Evolutionary conservation across 192 early-diverging fungal species (phyloP).

Genomic region (Backusella sp.): DNA sequence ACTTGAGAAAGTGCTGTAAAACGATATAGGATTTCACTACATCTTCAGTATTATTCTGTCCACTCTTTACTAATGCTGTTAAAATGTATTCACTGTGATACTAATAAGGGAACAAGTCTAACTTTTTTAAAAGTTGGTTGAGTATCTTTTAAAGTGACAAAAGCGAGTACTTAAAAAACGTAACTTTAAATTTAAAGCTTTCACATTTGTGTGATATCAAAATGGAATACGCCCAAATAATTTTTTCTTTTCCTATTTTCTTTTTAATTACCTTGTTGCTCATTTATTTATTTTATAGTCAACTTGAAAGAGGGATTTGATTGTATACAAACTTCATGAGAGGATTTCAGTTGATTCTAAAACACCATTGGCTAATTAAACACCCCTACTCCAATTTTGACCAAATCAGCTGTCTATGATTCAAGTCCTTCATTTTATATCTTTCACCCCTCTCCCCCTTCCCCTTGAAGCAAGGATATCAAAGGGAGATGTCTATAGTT

Average conservation of each 20-base stretch:
- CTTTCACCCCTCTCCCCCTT: neutral
- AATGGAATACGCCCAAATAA: neutral
- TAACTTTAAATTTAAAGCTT: neutral
- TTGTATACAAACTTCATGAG: neutral
- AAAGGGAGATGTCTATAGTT: neutral
- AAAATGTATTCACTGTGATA: neutral
- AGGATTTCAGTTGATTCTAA: neutral
- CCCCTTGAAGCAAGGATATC: conserved; percentile 2
- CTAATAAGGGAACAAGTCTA: neutral
- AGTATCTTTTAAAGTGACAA: neutral
- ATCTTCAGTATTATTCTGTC: neutral
- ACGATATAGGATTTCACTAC: neutral
- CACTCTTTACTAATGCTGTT: neutral
- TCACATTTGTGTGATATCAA: neutral
- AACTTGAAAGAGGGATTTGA: neutral
- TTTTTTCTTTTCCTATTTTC: neutral
- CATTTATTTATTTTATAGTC: neutral
- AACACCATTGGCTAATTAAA: neutral
- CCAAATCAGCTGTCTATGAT: neutral
- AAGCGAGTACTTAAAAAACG: neutral
- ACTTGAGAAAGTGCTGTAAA: neutral
- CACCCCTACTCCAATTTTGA: neutral
- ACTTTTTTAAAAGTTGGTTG: neutral
- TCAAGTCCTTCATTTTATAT: neutral
- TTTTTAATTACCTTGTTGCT: neutral